phyloP scores from a whole-genome alignment of 2,329 filamentous ascomycete genomes.

The Aspergillus pseudoviridinutans region DNA sequence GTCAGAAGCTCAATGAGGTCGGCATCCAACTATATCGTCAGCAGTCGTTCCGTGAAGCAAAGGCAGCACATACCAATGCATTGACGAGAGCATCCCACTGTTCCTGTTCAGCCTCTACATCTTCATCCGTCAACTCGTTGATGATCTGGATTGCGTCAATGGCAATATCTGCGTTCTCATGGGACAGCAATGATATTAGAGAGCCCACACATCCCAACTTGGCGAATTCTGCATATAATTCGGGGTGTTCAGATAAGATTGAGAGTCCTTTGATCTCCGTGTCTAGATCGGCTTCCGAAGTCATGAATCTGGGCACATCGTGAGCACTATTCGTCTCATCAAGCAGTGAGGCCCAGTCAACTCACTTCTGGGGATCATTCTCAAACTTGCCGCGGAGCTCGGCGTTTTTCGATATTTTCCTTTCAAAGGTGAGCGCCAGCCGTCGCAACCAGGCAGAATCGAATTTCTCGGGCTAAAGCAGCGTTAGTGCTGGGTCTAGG shows the following conservation, averaged over 20 bases:
- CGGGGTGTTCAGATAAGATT: conserved; percentile 80
- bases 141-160: conserved; percentile 88
- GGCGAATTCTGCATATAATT: conserved; percentile 76
- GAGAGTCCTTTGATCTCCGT: conserved; percentile 81
- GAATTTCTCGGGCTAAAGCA: conserved; percentile 63
- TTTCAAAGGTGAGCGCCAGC: conserved; percentile 79
- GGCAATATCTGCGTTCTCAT: conserved; percentile 96
- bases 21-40: conserved; percentile 35
- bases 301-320: conserved; percentile 57
- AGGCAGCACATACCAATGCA: conserved; percentile 45
- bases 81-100: conserved; percentile 76
- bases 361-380: conserved; percentile 67
- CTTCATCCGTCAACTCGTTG: conserved; percentile 87
- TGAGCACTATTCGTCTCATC: conserved; percentile 15
- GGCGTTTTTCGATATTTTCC: conserved; percentile 84
- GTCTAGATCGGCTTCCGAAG: conserved; percentile 83
- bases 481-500: conserved; percentile 7
- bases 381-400: conserved; percentile 84
- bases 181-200: conserved; percentile 76
- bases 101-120: conserved; percentile 73
- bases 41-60: background rate
- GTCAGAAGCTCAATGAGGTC: conserved; percentile 41
- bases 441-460: conserved; percentile 80
- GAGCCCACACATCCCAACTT: conserved; percentile 68
- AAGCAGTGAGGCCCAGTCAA: background rate